Evolutionary conservation across 352 stramenopile genomes (phyloP), one percentile per base, ranked within the genome.

Genomic region (Globisporangium solare): DNA sequence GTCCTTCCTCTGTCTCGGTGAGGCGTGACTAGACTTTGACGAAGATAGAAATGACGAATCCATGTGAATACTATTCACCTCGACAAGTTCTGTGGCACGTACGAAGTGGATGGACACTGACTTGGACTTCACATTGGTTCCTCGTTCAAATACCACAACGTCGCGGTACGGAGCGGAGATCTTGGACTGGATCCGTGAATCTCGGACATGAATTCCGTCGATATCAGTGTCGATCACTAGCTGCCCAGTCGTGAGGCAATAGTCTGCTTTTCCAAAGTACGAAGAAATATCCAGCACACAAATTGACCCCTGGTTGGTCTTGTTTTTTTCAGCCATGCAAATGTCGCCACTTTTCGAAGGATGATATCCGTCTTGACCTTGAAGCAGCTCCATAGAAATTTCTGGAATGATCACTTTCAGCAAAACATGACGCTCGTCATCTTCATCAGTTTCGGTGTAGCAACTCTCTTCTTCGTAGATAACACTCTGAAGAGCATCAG

Each of bases 321-420:
- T 88, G 39, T 71, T 67, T 22, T 71, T 75, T 24, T 86, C 75
- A 12, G 76, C 78, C 80, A 93, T 88, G 24, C 75, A 83, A 2
- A 94, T 59, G 51, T 93, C 83, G 15, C 79, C 85, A 63, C 74
- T 89, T 43, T 66, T 76, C 6, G 81, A 89, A 12, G 83, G 85
- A 32, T 93, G 78, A 51, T 93, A 94, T 6, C 85, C 85, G 48
- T 88, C 61, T 50, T 90, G 70, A 0, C 83, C 79, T 51, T 90
- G 74, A 14, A 92, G 64, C 61, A 94, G 70, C 48, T 94, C 85
- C 64, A 94, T 79, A 40, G 85, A 79, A 17, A 94, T 70, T 57
- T 92, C 83, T 14, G 85, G 85, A 47, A 90, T 71, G 35, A 73
- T 59, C 2, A 86, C 17, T 2, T 76, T 78, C 42, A 91, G 56